phyloP scores from a whole-genome alignment of 176 grass and related monocot species.

The Stipa capillata region DNA sequence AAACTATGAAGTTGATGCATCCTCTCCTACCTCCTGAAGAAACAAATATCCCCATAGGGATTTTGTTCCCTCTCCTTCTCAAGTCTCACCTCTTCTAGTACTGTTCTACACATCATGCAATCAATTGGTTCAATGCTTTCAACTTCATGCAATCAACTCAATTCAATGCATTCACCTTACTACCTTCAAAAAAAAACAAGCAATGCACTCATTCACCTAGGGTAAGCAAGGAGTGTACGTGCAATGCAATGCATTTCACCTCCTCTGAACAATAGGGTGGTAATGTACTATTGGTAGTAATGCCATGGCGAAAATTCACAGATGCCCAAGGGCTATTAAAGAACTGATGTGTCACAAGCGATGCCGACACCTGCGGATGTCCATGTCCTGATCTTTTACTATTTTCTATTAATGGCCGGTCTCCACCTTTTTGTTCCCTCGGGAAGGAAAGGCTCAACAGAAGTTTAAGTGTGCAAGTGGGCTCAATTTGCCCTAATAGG shows the following conservation, averaged over 20 bases:
- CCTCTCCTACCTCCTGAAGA: slow-evolving; percentile 7
- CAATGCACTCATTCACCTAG: slow-evolving; percentile 7
- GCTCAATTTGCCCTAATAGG: slow-evolving; percentile 43
- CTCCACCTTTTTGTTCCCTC: slow-evolving; percentile 58
- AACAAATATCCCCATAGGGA: slow-evolving; percentile 26
- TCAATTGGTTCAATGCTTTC: slow-evolving; percentile 3
- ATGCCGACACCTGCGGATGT: slow-evolving; percentile 67
- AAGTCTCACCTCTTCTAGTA: background rate
- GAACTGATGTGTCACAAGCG: slow-evolving; percentile 26
- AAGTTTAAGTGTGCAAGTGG: slow-evolving; percentile 38
- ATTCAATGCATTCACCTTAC: background rate
- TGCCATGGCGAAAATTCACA: background rate
- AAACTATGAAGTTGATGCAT: slow-evolving; percentile 28
- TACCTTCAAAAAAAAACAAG: background rate
- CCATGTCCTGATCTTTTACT: slow-evolving; percentile 52
- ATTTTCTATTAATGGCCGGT: slow-evolving; percentile 37
- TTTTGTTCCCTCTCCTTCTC: slow-evolving; percentile 21
- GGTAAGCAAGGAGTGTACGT: slow-evolving; percentile 7
- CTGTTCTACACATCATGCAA: background rate
- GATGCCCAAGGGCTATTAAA: slow-evolving; percentile 28
- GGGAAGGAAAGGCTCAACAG: slow-evolving; percentile 37
- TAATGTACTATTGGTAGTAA: background rate
- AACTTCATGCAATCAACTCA: slow-evolving; percentile 9
- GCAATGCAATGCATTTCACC: slow-evolving; percentile 13
- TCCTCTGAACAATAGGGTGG: background rate